Percentiles rank a stretch among this genome's conserved stretches.
Conservation (phyloP, 495 filamentous ascomycete genomes). For the Lophiotrema nucula region DNA sequence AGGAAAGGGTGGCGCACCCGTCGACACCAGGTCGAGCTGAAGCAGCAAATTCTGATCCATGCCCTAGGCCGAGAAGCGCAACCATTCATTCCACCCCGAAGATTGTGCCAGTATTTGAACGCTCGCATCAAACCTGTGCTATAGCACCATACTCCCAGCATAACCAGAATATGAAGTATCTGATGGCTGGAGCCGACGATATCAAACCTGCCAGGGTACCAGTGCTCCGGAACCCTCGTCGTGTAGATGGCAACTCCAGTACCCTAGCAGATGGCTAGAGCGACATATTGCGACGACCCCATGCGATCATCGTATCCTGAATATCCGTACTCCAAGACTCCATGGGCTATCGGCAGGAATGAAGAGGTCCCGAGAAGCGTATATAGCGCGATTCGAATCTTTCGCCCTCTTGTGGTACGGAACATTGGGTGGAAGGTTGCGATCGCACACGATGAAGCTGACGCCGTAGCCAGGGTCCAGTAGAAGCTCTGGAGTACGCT, state of each 20-base stretch:
- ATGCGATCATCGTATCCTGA: neutral
- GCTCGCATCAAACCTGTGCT: slow-evolving; percentile 7
- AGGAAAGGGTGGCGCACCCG: too few species aligned
- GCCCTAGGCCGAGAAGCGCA: neutral
- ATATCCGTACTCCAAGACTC: neutral
- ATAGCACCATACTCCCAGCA: slow-evolving; percentile 11
- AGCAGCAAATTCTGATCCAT: neutral
- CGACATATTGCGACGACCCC: neutral
- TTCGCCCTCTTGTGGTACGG: too few species aligned
- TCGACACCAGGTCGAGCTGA: neutral
- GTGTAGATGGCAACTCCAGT: slow-evolving; percentile 13
- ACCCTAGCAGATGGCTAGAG: neutral
- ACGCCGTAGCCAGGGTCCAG: neutral
- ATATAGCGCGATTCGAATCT: too few species aligned
- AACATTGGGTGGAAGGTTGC: too few species aligned
- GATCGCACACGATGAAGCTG: neutral
- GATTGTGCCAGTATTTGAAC: slow-evolving; percentile 18
- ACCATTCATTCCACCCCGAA: neutral
- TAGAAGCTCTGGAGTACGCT: neutral
- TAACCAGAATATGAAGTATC: slow-evolving; percentile 26
- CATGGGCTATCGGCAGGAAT: neutral
- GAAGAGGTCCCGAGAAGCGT: too few species aligned
- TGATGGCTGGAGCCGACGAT: slow-evolving; percentile 24
- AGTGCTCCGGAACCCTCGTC: slow-evolving; percentile 10
- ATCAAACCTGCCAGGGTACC: slow-evolving; percentile 22